phyloP scores from a whole-genome alignment of 129 eudicot species.

The Helianthus tuberosus region DNA sequence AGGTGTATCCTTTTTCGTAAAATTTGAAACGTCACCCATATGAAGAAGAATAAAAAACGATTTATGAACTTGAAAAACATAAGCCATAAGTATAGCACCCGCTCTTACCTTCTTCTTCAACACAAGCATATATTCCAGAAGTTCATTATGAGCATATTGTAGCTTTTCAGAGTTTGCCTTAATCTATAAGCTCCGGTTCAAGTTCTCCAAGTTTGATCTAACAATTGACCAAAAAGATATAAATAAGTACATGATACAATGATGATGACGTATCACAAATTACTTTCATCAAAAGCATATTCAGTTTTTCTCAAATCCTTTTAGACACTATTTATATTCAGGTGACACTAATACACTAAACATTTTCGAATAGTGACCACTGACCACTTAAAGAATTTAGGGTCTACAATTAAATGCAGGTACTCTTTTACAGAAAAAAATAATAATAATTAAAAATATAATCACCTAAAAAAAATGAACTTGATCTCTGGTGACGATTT shows the following conservation, averaged over 20 bases:
- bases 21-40: constrained; percentile 65
- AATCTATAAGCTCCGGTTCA: constrained; percentile 83
- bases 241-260: neutral
- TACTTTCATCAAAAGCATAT: too few species aligned
- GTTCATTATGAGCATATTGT: constrained; percentile 70
- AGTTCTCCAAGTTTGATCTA: constrained; percentile 76
- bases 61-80: neutral
- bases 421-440: too few species aligned
- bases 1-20: constrained; percentile 59
- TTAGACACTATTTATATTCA: too few species aligned
- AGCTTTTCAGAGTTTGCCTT: constrained; percentile 74
- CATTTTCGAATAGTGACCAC: too few species aligned
- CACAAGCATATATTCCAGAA: constrained; percentile 79
- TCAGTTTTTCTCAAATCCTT: too few species aligned
- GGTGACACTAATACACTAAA: too few species aligned
- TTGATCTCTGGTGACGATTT: too few species aligned
- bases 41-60: constrained; percentile 19
- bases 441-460: too few species aligned
- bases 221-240: constrained; percentile 17
- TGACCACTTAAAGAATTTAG: too few species aligned
- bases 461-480: too few species aligned
- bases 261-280: neutral
- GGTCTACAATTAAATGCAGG: too few species aligned
- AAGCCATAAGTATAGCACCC: neutral
- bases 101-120: constrained; percentile 62